phyloP scores from a whole-genome alignment of 2,329 filamentous ascomycete genomes.

The Venturia carpophila region DNA sequence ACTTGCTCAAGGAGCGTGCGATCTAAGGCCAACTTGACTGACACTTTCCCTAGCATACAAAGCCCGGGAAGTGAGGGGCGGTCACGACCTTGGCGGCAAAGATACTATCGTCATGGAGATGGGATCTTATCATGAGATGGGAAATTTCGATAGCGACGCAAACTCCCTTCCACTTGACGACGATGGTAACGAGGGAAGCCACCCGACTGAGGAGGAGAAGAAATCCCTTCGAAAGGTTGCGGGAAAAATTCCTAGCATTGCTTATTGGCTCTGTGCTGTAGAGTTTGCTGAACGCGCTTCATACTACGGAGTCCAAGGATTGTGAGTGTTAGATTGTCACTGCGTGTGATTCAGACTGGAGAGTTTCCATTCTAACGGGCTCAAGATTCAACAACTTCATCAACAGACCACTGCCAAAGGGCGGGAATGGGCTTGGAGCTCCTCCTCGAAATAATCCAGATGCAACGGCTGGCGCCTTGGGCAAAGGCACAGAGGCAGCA shows the following conservation, averaged over 20 bases:
- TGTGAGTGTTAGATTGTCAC: not conserved
- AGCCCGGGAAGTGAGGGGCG: not conserved
- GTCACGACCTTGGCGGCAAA: not conserved
- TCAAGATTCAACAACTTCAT: constrained; percentile 13
- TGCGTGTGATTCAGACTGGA: not conserved
- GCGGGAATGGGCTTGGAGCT: constrained; percentile 18
- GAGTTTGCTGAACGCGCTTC: constrained; percentile 56
- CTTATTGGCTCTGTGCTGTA: constrained; percentile 51
- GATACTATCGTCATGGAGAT: not conserved
- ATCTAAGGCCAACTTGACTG: not conserved
- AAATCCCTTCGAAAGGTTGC: constrained; percentile 42
- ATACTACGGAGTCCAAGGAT: constrained; percentile 45
- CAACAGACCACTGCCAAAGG: constrained; percentile 12
- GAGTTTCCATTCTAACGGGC: not conserved
- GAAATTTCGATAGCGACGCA: not conserved
- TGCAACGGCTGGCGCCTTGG: constrained; percentile 14
- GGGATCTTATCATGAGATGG: not conserved
- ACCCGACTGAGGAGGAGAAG: constrained; percentile 42
- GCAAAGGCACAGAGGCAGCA: not conserved
- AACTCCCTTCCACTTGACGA: constrained; percentile 9
- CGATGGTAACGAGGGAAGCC: constrained; percentile 19
- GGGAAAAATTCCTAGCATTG: constrained; percentile 42
- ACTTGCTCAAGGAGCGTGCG: too few species aligned
- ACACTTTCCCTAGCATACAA: not conserved
- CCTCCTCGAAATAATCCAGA: not conserved